These are phyloP conservation scores for Jacaranda copaia DNA, from an alignment of 257 asterid species.

Conservation along the genomic window DNA sequence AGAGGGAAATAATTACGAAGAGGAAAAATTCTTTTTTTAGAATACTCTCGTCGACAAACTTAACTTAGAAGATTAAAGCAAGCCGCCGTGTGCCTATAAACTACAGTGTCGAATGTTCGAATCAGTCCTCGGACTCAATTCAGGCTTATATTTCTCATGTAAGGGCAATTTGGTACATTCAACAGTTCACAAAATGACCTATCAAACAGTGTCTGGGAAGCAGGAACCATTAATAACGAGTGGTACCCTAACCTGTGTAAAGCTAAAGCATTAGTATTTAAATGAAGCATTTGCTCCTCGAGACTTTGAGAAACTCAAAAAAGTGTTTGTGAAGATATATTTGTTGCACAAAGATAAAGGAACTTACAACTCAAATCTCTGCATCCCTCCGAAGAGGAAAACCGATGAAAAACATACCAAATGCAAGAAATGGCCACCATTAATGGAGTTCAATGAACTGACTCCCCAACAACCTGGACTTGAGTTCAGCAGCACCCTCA, in stretches of 20 bases:
- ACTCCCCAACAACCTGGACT: slow-evolving; percentile 8
- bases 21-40: no score
- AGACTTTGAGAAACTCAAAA: slow-evolving; percentile 43
- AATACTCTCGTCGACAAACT: no score
- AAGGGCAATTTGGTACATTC: slow-evolving; percentile 33
- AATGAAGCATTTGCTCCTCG: slow-evolving; percentile 43
- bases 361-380: slow-evolving; percentile 41
- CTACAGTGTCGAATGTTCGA: no score
- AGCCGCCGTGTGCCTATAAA: no score
- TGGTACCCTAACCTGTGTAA: slow-evolving; percentile 53
- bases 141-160: no score
- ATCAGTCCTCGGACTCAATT: no score
- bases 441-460: slow-evolving; percentile 23
- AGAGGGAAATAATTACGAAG: no score
- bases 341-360: slow-evolving; percentile 45
- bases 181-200: slow-evolving; percentile 16
- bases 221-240: slow-evolving; percentile 44
- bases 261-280: slow-evolving; percentile 34
- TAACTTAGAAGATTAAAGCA: no score
- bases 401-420: background rate
- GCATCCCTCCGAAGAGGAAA: slow-evolving; percentile 28
- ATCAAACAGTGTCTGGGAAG: slow-evolving; percentile 35
- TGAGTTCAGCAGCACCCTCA: slow-evolving; percentile 22
- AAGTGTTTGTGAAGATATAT: background rate
- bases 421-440: slow-evolving; percentile 37